These are phyloP conservation scores for Penicillium goetzii DNA, from an alignment of 495 filamentous ascomycete species.

Conservation along the genomic window DNA sequence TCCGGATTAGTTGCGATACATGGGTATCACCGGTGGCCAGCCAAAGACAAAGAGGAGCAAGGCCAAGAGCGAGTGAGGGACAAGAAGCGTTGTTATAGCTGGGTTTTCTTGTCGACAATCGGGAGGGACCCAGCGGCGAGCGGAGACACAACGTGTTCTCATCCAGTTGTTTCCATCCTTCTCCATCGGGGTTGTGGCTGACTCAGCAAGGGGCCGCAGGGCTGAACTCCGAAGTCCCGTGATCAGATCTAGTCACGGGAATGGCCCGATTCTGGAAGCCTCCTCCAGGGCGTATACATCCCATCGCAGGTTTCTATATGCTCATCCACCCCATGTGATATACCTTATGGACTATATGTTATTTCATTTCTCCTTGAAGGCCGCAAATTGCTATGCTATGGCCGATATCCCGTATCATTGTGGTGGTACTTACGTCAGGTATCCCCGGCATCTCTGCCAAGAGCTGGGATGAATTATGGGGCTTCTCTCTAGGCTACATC, in stretches of 20 bases:
- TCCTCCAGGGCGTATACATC: background rate
- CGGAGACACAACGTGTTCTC: constrained; percentile 47
- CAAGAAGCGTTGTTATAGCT: constrained; percentile 11
- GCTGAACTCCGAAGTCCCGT: constrained; percentile 22
- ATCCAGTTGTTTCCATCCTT: constrained; percentile 31
- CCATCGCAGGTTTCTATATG: background rate
- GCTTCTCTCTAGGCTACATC: constrained; percentile 33
- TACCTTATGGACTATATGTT: background rate
- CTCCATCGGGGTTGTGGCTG: constrained; percentile 20
- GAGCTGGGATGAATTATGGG: constrained; percentile 28
- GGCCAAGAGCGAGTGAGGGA: constrained; percentile 14
- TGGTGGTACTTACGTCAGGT: constrained; percentile 10
- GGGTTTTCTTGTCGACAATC: constrained; percentile 17
- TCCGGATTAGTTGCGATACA: constrained; percentile 22
- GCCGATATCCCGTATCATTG: background rate
- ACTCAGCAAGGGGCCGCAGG: constrained; percentile 31
- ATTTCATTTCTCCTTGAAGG: background rate
- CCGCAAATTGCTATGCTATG: background rate
- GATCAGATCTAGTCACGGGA: background rate
- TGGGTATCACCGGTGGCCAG: constrained; percentile 20
- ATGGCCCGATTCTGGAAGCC: background rate
- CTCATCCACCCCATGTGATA: background rate
- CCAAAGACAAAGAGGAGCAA: constrained; percentile 5
- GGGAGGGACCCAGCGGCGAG: constrained; percentile 21
- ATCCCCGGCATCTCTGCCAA: constrained; percentile 17